Evolutionary conservation across 352 stramenopile species (phyloP).

Genomic region (Pythium coloratum): DNA sequence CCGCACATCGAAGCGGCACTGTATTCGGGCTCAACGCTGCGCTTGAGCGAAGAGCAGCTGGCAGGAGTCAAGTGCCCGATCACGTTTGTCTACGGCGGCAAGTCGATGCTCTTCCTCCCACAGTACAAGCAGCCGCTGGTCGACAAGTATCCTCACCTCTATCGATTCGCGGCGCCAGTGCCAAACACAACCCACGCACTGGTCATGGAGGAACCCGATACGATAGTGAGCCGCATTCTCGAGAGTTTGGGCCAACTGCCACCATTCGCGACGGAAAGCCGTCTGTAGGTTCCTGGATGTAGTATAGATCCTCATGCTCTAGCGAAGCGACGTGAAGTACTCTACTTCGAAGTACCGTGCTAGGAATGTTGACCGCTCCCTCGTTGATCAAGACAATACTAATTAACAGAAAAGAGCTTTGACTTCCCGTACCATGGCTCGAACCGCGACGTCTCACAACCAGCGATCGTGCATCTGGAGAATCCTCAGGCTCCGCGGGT

Average conservation of each 20-base stretch:
- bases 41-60: constrained; percentile 32
- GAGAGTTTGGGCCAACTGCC: constrained; percentile 5
- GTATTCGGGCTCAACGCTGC: constrained; percentile 25
- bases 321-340: no score
- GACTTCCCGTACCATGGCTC: constrained; percentile 46
- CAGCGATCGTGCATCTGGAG: constrained; percentile 30
- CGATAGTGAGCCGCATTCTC: constrained; percentile 37
- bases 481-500: constrained; percentile 30
- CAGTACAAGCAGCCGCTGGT: constrained; percentile 26
- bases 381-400: no score
- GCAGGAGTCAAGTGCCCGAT: constrained; percentile 28
- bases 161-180: constrained; percentile 36
- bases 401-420: no score
- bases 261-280: no score
- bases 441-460: constrained; percentile 38
- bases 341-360: no score
- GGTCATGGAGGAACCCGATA: constrained; percentile 44
- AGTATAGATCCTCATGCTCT: no score
- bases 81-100: constrained; percentile 38
- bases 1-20: constrained; percentile 40
- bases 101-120: constrained; percentile 44
- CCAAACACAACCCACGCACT: constrained; percentile 40
- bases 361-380: no score
- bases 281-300: no score
- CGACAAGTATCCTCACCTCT: constrained; percentile 37